Evolutionary conservation across 1,139 yeast genomes (phyloP).

Genomic region (Blastobotrys petasosporus): DNA sequence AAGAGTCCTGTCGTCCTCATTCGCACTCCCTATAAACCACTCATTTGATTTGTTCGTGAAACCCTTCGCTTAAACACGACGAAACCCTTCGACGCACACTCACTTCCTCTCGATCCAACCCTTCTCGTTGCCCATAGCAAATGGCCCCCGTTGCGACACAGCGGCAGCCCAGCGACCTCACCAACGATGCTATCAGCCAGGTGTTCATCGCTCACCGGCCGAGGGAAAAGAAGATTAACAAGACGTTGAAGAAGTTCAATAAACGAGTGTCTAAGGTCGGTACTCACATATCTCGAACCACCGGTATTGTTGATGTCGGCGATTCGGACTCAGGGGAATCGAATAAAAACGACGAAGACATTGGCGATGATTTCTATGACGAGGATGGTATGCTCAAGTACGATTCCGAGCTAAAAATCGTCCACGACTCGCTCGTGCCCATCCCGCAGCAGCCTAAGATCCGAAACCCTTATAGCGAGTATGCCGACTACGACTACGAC

Average conservation of each 20-base stretch:
- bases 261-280: constrained; percentile 23
- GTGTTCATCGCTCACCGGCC: constrained; percentile 22
- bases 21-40: too few relatives aligned
- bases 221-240: constrained; percentile 20
- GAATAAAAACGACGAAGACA: constrained; percentile 12
- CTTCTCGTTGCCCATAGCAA: too few relatives aligned
- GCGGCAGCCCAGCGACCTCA: too few relatives aligned
- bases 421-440: constrained; percentile 23
- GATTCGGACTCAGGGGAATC: constrained; percentile 14
- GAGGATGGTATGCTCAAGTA: constrained; percentile 21
- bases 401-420: constrained; percentile 24
- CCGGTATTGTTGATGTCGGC: constrained; percentile 21
- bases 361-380: constrained; percentile 18
- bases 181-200: constrained; percentile 10
- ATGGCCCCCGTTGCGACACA: too few relatives aligned
- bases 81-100: too few relatives aligned
- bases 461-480: not conserved
- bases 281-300: constrained; percentile 19
- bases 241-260: constrained; percentile 22
- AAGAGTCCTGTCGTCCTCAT: too few relatives aligned
- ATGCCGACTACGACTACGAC: constrained; percentile 2
- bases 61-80: too few relatives aligned
- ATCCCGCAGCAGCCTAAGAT: not conserved
- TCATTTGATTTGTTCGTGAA: too few relatives aligned
- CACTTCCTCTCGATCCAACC: too few relatives aligned